Evolutionary conservation across 371 early-diverging fungal genomes (phyloP), one percentile per base, ranked within the genome.

Genomic region (Mucor indicus): DNA sequence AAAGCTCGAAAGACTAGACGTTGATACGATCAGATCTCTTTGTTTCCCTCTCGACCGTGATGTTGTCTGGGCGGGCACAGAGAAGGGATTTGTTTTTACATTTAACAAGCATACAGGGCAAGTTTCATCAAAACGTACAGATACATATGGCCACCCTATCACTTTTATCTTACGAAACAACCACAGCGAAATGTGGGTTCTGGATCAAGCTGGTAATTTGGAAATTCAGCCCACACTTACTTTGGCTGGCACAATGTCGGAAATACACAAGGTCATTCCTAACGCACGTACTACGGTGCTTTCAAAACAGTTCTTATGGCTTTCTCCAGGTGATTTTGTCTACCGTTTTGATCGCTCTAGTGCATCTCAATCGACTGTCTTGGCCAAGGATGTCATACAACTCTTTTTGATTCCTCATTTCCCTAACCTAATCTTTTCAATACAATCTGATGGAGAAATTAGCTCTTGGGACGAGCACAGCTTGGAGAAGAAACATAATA

Each of bases 401-500:
- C 53, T 86, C 24, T 68, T 82, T 1, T 61, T 60, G 0, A 63
- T 66, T 15, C 56, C 63, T 3, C 62, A 60, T 21, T 57, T 62
- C 32, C 55, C 50, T 25, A 23, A 47, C 2, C 55, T 60, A 15
- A 82, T 88, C 9, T 80, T 77, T 61, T 53, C 78, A 4, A 85
- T 84, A 2, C 90, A 90, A 61, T 81, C 83, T 8, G 84, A 88
- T 57, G 89, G 89, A n/a, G 81, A 79, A 42, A 69, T 91, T 4
- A 67, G 77, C 3, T 64, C 84, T 1, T 88, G 86, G 85, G 75
- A 83, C 45, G 55, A 69, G 9, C 53, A 41, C 7, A 55, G 70
- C 0, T 53, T 69, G 16, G 61, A 62, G 8, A 57, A 67, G 31
- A 35, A 67, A 1, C 59, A 69, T 25, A 46, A 69, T 9, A 57